Conservation (phyloP, 495 filamentous ascomycete genomes). For the Neurospora intermedia region DNA sequence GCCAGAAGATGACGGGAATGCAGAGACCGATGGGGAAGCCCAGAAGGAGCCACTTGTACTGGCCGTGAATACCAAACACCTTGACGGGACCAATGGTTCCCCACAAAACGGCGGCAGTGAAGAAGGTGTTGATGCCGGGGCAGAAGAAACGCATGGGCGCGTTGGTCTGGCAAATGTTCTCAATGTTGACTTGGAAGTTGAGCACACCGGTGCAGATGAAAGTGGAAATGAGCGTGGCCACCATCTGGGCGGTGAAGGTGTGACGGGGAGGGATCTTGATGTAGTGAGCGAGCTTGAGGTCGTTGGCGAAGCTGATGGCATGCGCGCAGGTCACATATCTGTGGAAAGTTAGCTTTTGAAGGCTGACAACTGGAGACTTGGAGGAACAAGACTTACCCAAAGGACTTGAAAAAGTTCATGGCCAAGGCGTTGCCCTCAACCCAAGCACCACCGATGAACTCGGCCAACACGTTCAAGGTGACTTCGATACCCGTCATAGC, state of each 20-base stretch:
- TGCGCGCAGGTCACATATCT: constrained; percentile 30
- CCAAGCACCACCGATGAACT: constrained; percentile 34
- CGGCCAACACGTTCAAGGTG: constrained; percentile 33
- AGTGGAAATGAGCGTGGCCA: constrained; percentile 28
- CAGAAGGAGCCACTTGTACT: constrained; percentile 25
- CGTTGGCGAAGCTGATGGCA: constrained; percentile 26
- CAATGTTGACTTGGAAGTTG: constrained; percentile 31
- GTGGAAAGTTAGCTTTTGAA: not conserved
- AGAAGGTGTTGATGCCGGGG: constrained; percentile 33
- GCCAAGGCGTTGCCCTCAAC: constrained; percentile 32
- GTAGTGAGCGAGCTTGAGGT: constrained; percentile 36
- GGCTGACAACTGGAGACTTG: not conserved
- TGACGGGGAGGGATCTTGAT: constrained; percentile 32
- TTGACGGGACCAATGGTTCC: constrained; percentile 35
- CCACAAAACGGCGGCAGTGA: constrained; percentile 35
- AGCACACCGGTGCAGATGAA: constrained; percentile 31
- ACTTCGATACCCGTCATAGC: constrained; percentile 34
- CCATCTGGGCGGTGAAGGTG: constrained; percentile 35
- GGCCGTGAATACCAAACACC: constrained; percentile 28
- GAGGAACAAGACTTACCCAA: constrained; percentile 9
- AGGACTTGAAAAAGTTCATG: constrained; percentile 37
- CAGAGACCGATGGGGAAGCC: constrained; percentile 30
- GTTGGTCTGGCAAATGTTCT: constrained; percentile 26
- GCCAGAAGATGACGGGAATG: constrained; percentile 21
- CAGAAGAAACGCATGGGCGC: constrained; percentile 32